Evolutionary conservation across 352 stramenopile species (phyloP), one percentile per base, ranked within the genome.

Genomic region (Blastocystis sp.): DNA sequence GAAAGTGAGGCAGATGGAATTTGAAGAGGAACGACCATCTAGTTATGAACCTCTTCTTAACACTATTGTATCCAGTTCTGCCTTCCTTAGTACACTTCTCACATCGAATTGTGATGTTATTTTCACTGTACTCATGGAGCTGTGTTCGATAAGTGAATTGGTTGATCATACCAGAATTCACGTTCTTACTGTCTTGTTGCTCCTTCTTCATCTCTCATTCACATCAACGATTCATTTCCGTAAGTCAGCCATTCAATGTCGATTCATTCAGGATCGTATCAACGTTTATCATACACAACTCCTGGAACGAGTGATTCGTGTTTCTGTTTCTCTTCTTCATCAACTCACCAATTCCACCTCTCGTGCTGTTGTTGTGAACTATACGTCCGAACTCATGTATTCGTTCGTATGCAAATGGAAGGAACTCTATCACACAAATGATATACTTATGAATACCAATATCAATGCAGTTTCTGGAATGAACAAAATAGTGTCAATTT

Each of bases 351-450:
- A 51, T 56, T 12, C 24, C 16, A 83, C n/a, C 4, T 7, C 39
- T n/a, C 56, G 27, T 24, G 71, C 71, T 21, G 51, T 83, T 32
- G 14, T 66, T 0, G 52, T 49, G 12, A 83, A 83, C 71, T 83
- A 52, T 39, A n/a, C 46, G n/a, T 51, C 42, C 0, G 71, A 83
- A 24, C 56, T 83, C 51, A 83, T 83, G 71, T 39, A 65, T 42
- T 42, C 24, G 1, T 83, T 83, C 71, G 35, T 49, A 21, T 32
- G 71, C 3, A 83, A 83, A 29, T 83, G 71, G 71, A 83, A 83
- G 54, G 49, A 66, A n/a, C 49, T 83, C 5, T 83, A 83, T 39
- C 46, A 56, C 9, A 83, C 43, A 9, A 83, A 65, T 37, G 71
- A 83, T 32, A 29, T 83, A 4, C 54, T 83, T 2, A 65, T 83